Percentiles rank a stretch among this genome's conserved stretches.
These are phyloP conservation scores for Teratosphaeriaceae sp. DNA, from an alignment of 2,329 filamentous ascomycete species.

Conservation along the genomic window DNA sequence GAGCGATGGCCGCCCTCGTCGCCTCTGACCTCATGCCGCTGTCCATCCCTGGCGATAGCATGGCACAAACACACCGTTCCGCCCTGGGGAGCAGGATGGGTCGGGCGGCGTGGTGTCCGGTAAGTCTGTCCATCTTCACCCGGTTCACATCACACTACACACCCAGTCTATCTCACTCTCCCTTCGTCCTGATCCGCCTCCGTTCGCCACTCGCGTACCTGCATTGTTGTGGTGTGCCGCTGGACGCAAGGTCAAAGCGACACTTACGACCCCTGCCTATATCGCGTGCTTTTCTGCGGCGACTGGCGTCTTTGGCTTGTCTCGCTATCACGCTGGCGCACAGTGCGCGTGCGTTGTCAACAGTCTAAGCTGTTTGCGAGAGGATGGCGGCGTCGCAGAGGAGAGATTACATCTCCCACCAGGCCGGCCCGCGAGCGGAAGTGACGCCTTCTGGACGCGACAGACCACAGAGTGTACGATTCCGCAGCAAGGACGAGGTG, in stretches of 20 bases:
- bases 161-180: background rate
- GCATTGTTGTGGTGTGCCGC: background rate
- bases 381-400: background rate
- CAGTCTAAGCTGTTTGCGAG: background rate
- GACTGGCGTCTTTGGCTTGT: background rate
- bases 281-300: background rate
- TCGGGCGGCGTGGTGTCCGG: background rate
- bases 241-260: background rate
- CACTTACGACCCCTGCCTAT: background rate
- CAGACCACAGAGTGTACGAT: conserved; percentile 17
- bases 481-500: conserved; percentile 24
- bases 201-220: background rate
- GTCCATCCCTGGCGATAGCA: conserved; percentile 3
- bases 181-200: conserved; percentile 1
- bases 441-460: background rate
- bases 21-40: conserved; percentile 2
- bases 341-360: background rate
- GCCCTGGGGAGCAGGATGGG: background rate
- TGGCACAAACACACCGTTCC: background rate
- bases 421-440: conserved; percentile 1
- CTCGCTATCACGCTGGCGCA: background rate
- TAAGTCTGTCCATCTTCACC: background rate
- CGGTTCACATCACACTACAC: background rate
- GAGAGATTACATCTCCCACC: background rate
- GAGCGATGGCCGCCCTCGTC: background rate